Base-by-base conservation (phyloP, 177 flowering plant genomes). In the Vitis hybrid region DNA sequence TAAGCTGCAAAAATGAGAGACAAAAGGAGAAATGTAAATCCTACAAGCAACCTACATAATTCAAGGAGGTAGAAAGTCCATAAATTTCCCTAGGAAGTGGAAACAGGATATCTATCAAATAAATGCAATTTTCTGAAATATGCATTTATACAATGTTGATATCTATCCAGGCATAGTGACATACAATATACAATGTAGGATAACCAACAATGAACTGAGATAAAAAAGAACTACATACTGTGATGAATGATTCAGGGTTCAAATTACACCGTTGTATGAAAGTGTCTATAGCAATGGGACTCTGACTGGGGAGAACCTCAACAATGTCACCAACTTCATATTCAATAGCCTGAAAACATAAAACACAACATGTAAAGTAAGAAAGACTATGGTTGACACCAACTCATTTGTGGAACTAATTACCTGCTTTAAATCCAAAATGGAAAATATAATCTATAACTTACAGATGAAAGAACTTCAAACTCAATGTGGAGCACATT, bases 401-500 rank as follows among this genome's bases (percentile, higher is more conserved):
- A 40, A 35, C 7, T 40, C 46, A 40, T 40, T 40, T 40, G 7
- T 40, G 46, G 46, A 50, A 21, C 13, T 6, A 18, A 32, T 10
- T 4, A 27, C 51, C 11, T 24, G 46, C 8, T 18, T 14, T 65
- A 67, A 50, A 11, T 17, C 48, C n/a, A 15, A 24, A 19, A 51
- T 62, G 2, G 56, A 58, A 66, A 51, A 69, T 17, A 67, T 19
- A 62, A 35, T 61, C 49, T 67, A 64, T 32, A 58, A 84, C 97
- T 85, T 84, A 92, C 97, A 40, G 87, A 77, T 62, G 95, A 91
- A 80, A 85, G 81, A 77, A 84, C 80, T 76, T 91, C 94, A 76
- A 96, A 87, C 70, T 96, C 98, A 68, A 96, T 82, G 80, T 93
- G 97, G 11, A 88, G 91, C 57, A 96, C 97, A 80, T 93, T 97